Evolutionary conservation across 805 yeast species (phyloP).

Genomic region (Starmerella bombicola): DNA sequence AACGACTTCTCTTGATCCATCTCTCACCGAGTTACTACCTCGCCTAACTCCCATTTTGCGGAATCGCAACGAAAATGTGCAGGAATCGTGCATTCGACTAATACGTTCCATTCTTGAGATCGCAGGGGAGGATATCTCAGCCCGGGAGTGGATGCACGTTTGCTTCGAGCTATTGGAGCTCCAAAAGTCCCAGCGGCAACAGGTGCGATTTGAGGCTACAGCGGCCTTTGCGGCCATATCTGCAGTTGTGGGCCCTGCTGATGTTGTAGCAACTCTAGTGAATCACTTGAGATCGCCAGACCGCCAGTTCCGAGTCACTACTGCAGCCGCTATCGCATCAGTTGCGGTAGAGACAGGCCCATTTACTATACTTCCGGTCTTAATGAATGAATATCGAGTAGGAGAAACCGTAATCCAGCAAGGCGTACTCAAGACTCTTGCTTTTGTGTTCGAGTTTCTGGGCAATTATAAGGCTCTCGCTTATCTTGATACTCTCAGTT

Average conservation of each 20-base stretch:
- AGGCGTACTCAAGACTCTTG: conserved; percentile 81
- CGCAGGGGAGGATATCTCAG: conserved; percentile 71
- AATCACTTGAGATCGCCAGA: conserved; percentile 85
- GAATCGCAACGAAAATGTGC: conserved; percentile 83
- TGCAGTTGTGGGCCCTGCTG: conserved; percentile 89
- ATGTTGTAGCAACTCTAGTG: conserved; percentile 69
- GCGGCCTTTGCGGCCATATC: conserved; percentile 86
- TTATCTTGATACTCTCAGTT: conserved; percentile 67
- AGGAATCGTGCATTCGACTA: conserved; percentile 62
- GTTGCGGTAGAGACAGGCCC: conserved; percentile 91
- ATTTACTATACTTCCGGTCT: conserved; percentile 82
- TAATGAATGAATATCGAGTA: conserved; percentile 87
- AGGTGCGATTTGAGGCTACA: conserved; percentile 74
- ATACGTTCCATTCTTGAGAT: conserved; percentile 58
- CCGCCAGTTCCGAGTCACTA: conserved; percentile 89
- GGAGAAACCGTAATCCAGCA: conserved; percentile 91
- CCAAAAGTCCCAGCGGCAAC: conserved; percentile 65
- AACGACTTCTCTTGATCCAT: conserved; percentile 38
- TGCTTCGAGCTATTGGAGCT: conserved; percentile 83
- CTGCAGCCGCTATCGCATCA: conserved; percentile 95
- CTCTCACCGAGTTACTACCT: conserved; percentile 69
- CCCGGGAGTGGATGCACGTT: conserved; percentile 95
- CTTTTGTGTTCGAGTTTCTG: conserved; percentile 87
- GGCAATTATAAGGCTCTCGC: conserved; percentile 49
- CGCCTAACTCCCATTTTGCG: conserved; percentile 82